phyloP scores from a whole-genome alignment of 495 filamentous ascomycete species.

The Parathielavia appendiculata region DNA sequence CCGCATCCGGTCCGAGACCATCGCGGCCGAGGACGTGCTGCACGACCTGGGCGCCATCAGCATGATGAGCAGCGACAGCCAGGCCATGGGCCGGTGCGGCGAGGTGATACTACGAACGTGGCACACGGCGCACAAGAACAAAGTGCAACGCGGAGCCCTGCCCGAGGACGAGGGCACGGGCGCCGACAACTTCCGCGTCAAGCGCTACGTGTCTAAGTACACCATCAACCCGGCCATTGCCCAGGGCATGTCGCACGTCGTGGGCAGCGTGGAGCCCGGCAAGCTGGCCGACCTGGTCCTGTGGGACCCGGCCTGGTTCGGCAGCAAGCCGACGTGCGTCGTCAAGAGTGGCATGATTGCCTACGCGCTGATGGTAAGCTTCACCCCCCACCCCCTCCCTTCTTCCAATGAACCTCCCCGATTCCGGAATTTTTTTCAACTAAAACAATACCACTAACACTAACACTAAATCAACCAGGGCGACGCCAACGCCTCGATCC shows the following conservation, averaged over 20 bases:
- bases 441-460: background rate
- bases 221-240: slow-evolving; percentile 94
- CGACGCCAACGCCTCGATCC: slow-evolving; percentile 90
- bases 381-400: too few relatives aligned
- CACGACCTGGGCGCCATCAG: slow-evolving; percentile 94
- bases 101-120: slow-evolving; percentile 94
- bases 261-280: slow-evolving; percentile 83
- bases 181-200: slow-evolving; percentile 90
- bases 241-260: slow-evolving; percentile 86
- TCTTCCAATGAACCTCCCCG: background rate
- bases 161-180: slow-evolving; percentile 73
- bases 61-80: slow-evolving; percentile 97
- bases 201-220: slow-evolving; percentile 92
- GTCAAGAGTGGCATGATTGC: slow-evolving; percentile 89
- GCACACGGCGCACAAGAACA: slow-evolving; percentile 99
- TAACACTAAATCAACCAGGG: slow-evolving; percentile 52
- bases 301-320: slow-evolving; percentile 84
- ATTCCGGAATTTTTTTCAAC: background rate
- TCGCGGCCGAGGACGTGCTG: slow-evolving; percentile 94
- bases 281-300: slow-evolving; percentile 90
- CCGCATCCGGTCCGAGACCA: slow-evolving; percentile 92
- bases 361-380: slow-evolving; percentile 80
- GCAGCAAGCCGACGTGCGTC: slow-evolving; percentile 76
- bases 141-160: slow-evolving; percentile 72
- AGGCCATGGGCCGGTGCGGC: slow-evolving; percentile 96